phyloP scores from a whole-genome alignment of 2,329 filamentous ascomycete genomes.

The Neocatenulostroma microsporum region DNA sequence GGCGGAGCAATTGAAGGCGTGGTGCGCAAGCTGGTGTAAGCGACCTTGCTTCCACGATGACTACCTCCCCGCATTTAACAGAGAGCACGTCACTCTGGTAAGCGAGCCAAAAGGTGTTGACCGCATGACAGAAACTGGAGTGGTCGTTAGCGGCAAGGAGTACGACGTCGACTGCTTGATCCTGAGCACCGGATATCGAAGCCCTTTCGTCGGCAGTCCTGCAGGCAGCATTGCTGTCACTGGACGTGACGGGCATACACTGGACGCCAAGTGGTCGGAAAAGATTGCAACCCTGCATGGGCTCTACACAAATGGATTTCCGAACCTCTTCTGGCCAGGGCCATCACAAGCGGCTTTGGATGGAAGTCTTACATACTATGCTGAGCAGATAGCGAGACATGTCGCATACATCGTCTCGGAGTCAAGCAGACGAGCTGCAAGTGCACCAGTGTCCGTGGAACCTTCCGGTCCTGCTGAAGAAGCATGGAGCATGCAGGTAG shows the following conservation, averaged over 20 bases:
- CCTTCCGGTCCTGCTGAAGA: constrained; percentile 41
- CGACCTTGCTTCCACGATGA: constrained; percentile 55
- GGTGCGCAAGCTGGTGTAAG: constrained; percentile 65
- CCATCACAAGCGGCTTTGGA: constrained; percentile 37
- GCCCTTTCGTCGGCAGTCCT: constrained; percentile 21
- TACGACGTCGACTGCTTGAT: constrained; percentile 44
- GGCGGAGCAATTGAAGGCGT: constrained; percentile 47
- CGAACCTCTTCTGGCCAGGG: constrained; percentile 48
- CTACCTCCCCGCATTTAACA: constrained; percentile 54
- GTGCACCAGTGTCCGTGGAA: constrained; percentile 34
- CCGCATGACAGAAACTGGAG: constrained; percentile 37
- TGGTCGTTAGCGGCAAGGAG: constrained; percentile 43
- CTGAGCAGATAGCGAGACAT: too few relatives aligned
- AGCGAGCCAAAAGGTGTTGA: constrained; percentile 49
- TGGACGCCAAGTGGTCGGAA: constrained; percentile 37
- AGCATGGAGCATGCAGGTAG: constrained; percentile 38
- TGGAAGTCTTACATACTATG: constrained; percentile 24
- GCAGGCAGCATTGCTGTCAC: constrained; percentile 20
- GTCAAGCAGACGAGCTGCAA: constrained; percentile 30
- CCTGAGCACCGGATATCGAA: constrained; percentile 40
- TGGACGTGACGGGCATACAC: constrained; percentile 38
- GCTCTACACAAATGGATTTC: constrained; percentile 42
- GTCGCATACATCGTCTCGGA: constrained; percentile 41
- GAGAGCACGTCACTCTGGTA: constrained; percentile 50
- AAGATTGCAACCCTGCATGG: constrained; percentile 49